Base-by-base conservation (phyloP, 176 grass and related monocot species). In the Puya raimondii region DNA sequence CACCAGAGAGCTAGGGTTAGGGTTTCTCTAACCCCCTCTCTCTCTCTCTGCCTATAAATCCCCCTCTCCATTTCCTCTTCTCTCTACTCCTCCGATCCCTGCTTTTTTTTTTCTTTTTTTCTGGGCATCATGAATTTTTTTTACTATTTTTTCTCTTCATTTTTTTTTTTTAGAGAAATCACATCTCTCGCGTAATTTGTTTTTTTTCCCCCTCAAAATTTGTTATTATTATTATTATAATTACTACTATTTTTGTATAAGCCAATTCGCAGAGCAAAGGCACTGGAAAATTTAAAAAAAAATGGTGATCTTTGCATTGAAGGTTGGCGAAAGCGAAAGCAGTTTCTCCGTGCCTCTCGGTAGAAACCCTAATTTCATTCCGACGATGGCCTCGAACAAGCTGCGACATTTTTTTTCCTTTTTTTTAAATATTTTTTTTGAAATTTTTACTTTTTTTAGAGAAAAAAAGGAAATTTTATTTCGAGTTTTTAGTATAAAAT, bases 311-410 rank as follows among this genome's bases (percentile, higher is more conserved):
- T 64, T 64, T 75, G 73, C 48, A 75, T 75, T 75, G 73, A 75
- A 75, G 73, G 73, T 66, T 65, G 73, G 73, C 73, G 48, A 75
- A 16, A 75, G 2, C 49, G 23, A 75, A 12, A 10, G 73, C 73
- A 75, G 63, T 75, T 75, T 75, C 73, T 75, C 73, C 73, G 73
- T 75, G 73, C 73, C 73, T 27, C 63, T 18, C 73, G 50, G 33
- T 6, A 42, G 6, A 42, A 66, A 53, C 11, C 9, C 13, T 33
- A 33, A 33, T 23, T 27, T 18, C 9, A 48, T 75, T 42, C 65
- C 64, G 73, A 66, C 13, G 63, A 75, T n/a, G 73, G 73, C 73
- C 73, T 75, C 73, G 73, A 75, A 75, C 73, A 75, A 75, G 63
- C 73, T 75, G 73, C 73, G 18, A 75, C 73, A 74, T 53, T 65